Evolutionary conservation across 2,329 filamentous ascomycete species (phyloP).

Genomic region (Trichoderma endophyticum): DNA sequence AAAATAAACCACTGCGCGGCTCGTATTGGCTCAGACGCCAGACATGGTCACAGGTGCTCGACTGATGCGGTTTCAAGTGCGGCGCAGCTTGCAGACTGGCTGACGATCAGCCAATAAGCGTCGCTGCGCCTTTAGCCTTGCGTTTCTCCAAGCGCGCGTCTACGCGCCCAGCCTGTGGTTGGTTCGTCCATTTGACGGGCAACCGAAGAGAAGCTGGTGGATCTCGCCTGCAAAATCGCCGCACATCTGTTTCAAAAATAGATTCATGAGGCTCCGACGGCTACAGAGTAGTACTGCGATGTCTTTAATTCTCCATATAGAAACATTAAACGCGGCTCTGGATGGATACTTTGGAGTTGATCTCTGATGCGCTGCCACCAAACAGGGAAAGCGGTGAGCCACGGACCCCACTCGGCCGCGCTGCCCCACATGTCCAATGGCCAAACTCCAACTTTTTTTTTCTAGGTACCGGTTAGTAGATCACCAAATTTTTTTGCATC

Average conservation of each 20-base stretch:
- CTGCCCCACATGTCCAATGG: neutral
- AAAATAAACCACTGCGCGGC: neutral
- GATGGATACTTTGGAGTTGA: neutral
- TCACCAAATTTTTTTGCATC: neutral
- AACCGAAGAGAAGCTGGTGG: neutral
- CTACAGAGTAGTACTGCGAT: neutral
- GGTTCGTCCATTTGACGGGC: neutral
- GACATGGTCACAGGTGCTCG: neutral
- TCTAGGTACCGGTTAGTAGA: neutral
- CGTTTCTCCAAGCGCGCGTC: conserved; percentile 12
- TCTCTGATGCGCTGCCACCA: neutral
- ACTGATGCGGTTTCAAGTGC: conserved; percentile 7
- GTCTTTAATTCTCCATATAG: neutral
- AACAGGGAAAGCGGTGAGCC: neutral
- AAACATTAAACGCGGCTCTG: neutral
- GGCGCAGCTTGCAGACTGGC: conserved; percentile 9
- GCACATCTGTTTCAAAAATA: neutral
- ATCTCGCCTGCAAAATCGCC: neutral
- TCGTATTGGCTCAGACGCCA: conserved; percentile 1
- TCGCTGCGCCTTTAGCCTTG: neutral
- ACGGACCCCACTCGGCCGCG: neutral
- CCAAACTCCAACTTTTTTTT: conserved; percentile 7
- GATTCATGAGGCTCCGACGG: neutral
- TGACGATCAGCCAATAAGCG: neutral
- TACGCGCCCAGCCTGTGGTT: neutral